Percentiles rank a stretch among this genome's conserved stretches.
phyloP scores from a whole-genome alignment of 768 basidiomycete genomes.

The Suillus occidentalis region DNA sequence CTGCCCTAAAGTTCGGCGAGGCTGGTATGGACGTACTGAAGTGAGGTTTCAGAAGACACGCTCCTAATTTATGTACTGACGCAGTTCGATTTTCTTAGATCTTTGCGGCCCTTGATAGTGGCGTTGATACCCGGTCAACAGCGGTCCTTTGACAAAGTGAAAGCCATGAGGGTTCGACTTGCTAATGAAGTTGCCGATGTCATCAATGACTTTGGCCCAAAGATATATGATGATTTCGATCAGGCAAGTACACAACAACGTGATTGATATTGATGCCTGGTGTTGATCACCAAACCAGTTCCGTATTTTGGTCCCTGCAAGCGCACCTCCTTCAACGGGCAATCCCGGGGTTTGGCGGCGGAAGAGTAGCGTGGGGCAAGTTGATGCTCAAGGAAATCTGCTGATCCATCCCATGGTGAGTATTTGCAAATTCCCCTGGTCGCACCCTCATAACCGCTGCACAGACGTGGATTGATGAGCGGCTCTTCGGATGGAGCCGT shows the following conservation, averaged over 20 bases:
- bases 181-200: constrained; percentile 82
- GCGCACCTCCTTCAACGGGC: constrained; percentile 77
- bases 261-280: constrained; percentile 7
- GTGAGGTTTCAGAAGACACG: constrained; percentile 46
- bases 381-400: constrained; percentile 83
- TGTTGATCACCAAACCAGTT: constrained; percentile 41
- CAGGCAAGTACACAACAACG: constrained; percentile 45
- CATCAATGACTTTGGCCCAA: constrained; percentile 87
- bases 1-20: constrained; percentile 95
- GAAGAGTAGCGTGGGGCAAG: constrained; percentile 77
- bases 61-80: not conserved
- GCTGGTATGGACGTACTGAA: constrained; percentile 97
- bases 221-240: constrained; percentile 85
- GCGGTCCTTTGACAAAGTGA: constrained; percentile 71
- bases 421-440: constrained; percentile 20
- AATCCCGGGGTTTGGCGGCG: constrained; percentile 75
- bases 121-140: constrained; percentile 89
- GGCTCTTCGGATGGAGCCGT: constrained; percentile 88
- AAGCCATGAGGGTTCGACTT: constrained; percentile 68
- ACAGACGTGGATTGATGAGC: constrained; percentile 88
- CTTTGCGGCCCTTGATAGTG: constrained; percentile 84
- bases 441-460: constrained; percentile 5
- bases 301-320: constrained; percentile 79
- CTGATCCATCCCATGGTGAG: constrained; percentile 85
- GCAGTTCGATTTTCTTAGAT: constrained; percentile 47